Base-by-base conservation (phyloP, 148 eudicot species). In the Silene latifolia region DNA sequence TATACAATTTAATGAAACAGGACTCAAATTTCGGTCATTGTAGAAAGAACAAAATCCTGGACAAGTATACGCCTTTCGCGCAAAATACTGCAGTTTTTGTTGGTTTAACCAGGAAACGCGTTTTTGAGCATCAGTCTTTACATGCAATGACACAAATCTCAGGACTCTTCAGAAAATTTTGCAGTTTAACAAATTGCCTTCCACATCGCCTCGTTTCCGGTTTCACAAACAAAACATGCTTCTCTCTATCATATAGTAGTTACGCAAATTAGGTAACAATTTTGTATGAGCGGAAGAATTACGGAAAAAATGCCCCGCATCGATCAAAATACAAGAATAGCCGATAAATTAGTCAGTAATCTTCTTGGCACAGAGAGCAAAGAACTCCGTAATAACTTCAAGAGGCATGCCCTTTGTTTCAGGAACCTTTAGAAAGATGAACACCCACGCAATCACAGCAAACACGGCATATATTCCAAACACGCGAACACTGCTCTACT, bases 331-430 rank as follows among this genome's bases (percentile, higher is more conserved):
- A 23, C 3, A 17, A 5, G 10, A 15, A 71, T 71, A 39, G 72
- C 32, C 67, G 67, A 63, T 39, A 18, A 66, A 66, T 35, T 66
- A 76, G 60, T 47, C 62, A 60, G 80, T 53, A 32, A 67, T 67
- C 42, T 79, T 85, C 77, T 57, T 77, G 12, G 90, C 86, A 12
- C 90, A 88, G 39, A 87, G 80, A 79, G 90, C 82, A 60, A 87
- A 87, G 86, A 87, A 87, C 80, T 85, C 88, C 0, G 83, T 83
- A 27, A 87, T 87, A 18, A 87, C 88, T 82, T 87, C 90, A 14
- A 87, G 85, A 10, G 90, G 90, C 90, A 87, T 87, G 60, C 85
- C 90, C 77, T 87, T 87, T 24, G 90, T 87, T 80, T 87, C 90
- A 0, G 90, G 90, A 64, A 87, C 90, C 78, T 85, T 87, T 59